A percentile compares a stretch with the other conserved stretches of the same genome.
phyloP scores from a whole-genome alignment of 1,284 basidiomycete genomes.

The Mycena citricolor region DNA sequence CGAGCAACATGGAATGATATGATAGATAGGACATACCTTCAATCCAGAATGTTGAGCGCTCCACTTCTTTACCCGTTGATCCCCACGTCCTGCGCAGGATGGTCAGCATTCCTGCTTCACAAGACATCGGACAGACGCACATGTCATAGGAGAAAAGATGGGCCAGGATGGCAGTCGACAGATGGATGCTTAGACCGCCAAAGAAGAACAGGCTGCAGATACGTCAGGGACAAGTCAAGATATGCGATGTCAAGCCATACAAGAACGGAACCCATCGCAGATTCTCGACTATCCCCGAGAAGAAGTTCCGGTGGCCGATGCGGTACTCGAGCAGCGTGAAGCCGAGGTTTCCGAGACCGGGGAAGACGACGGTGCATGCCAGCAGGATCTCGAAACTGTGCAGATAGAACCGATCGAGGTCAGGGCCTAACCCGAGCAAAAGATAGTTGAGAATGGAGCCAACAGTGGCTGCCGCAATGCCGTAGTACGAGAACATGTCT shows the following conservation, averaged over 20 bases:
- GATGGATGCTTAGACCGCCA: conserved; percentile 73
- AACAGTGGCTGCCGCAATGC: conserved; percentile 67
- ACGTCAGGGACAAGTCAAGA: conserved; percentile 10
- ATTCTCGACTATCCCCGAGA: conserved; percentile 60
- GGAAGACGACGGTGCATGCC: conserved; percentile 77
- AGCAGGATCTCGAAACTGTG: conserved; percentile 76
- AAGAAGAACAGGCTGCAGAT: conserved; percentile 77
- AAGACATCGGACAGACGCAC: neutral
- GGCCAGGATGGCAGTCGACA: conserved; percentile 72
- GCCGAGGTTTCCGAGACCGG: conserved; percentile 71
- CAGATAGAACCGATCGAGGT: conserved; percentile 67
- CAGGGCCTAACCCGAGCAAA: conserved; percentile 62
- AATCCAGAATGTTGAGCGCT: conserved; percentile 83
- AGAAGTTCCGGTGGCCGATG: conserved; percentile 59
- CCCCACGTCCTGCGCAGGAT: conserved; percentile 56
- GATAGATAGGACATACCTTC: conserved; percentile 44
- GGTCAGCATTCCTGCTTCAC: too few species aligned
- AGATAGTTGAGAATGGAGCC: conserved; percentile 74
- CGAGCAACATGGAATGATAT: too few species aligned
- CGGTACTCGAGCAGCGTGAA: conserved; percentile 78
- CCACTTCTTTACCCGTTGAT: conserved; percentile 79
- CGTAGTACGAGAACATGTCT: conserved; percentile 89
- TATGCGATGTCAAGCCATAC: conserved; percentile 41
- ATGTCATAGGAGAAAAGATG: conserved; percentile 65
- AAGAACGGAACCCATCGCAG: conserved; percentile 80